A percentile compares a stretch with the other conserved stretches of the same genome.
Conservation (phyloP, 2,329 filamentous ascomycete genomes). For the Talaromyces pinophilus region DNA sequence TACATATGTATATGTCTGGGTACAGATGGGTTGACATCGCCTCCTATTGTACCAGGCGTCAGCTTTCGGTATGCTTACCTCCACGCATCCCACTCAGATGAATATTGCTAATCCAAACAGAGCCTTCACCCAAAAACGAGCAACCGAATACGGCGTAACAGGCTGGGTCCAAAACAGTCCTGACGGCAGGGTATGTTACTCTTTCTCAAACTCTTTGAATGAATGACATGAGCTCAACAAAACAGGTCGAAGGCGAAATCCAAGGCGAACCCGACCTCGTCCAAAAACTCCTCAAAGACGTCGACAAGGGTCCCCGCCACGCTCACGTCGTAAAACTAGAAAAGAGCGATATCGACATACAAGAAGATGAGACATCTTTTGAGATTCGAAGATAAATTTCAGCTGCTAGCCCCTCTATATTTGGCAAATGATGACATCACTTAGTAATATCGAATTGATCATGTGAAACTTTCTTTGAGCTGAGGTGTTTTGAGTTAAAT, state of each 20-base stretch:
- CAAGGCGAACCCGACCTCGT: constrained; percentile 71
- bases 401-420: background rate
- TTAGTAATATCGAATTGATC: background rate
- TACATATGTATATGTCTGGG: no score
- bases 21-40: background rate
- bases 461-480: background rate
- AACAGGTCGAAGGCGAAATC: constrained; percentile 82
- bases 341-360: constrained; percentile 63
- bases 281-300: constrained; percentile 69
- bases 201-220: background rate
- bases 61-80: constrained; percentile 49
- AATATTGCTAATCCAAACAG: constrained; percentile 23
- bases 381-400: constrained; percentile 43
- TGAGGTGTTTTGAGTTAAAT: background rate
- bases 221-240: no score
- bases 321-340: constrained; percentile 75
- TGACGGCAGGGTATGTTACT: constrained; percentile 43
- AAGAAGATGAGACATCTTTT: constrained; percentile 70
- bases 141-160: constrained; percentile 46
- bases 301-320: constrained; percentile 71
- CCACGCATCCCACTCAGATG: background rate
- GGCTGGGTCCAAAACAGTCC: constrained; percentile 53
- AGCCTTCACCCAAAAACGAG: constrained; percentile 49
- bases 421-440: background rate
- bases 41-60: constrained; percentile 39